A percentile compares a stretch with the other conserved stretches of the same genome.
These are phyloP conservation scores for Paramyrothecium roridum DNA, from an alignment of 2,329 filamentous ascomycete genomes.

Conservation along the genomic window DNA sequence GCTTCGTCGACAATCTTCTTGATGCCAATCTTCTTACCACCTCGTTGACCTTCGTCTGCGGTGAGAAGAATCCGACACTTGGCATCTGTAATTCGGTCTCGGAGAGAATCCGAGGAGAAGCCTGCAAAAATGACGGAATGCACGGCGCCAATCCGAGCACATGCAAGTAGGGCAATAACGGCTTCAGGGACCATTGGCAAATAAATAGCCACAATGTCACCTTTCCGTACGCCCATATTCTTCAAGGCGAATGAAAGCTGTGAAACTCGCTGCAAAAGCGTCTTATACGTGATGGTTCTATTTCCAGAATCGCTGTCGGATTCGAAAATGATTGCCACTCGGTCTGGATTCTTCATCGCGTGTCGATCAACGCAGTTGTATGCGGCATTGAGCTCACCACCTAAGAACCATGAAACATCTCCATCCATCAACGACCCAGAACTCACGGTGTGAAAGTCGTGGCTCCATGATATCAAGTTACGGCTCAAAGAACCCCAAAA, in stretches of 20 bases:
- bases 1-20: conserved; percentile 97
- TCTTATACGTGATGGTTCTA: conserved; percentile 80
- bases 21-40: conserved; percentile 87
- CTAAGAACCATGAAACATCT: conserved; percentile 87
- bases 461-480: conserved; percentile 82
- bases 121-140: conserved; percentile 95
- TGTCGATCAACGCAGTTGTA: conserved; percentile 96
- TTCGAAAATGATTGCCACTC: conserved; percentile 92
- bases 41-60: conserved; percentile 88
- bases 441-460: conserved; percentile 83
- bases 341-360: conserved; percentile 83
- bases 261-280: conserved; percentile 85
- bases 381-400: conserved; percentile 84
- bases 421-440: conserved; percentile 70
- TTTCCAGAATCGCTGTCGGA: conserved; percentile 84
- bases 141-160: conserved; percentile 81
- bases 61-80: conserved; percentile 88
- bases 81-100: conserved; percentile 85
- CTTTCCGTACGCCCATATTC: conserved; percentile 89
- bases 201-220: conserved; percentile 91
- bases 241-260: conserved; percentile 79
- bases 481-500: conserved; percentile 85
- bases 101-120: conserved; percentile 88
- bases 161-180: conserved; percentile 72
- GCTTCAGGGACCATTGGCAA: conserved; percentile 97